Conservation (phyloP, 257 asterid genomes). For the Echites panduratus region DNA sequence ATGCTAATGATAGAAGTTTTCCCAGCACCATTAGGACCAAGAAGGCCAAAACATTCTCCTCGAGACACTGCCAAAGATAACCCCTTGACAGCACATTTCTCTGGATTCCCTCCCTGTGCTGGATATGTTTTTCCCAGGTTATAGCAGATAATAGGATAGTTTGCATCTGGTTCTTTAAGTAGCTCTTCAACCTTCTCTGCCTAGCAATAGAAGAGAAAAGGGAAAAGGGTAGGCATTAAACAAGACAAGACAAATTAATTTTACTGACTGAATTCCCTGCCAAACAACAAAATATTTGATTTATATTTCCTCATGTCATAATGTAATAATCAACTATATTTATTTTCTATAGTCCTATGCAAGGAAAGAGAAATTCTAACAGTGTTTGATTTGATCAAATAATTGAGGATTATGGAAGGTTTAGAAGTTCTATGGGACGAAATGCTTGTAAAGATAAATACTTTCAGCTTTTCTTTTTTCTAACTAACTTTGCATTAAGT, state of each 20-base stretch:
- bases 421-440: neutral
- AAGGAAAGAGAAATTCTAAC: neutral
- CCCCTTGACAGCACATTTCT: constrained; percentile 37
- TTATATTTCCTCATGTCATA: neutral
- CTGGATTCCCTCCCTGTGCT: constrained; percentile 37
- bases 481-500: neutral
- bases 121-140: constrained; percentile 37
- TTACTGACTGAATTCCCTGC: neutral
- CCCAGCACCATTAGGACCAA: constrained; percentile 57
- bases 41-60: constrained; percentile 46
- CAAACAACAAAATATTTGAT: neutral
- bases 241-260: neutral
- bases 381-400: neutral
- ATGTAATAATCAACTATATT: too few relatives aligned
- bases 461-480: neutral
- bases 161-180: constrained; percentile 19
- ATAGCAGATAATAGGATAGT: constrained; percentile 27
- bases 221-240: neutral
- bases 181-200: constrained; percentile 29
- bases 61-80: constrained; percentile 30
- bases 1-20: constrained; percentile 75
- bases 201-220: constrained; percentile 10
- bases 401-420: neutral
- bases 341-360: neutral
- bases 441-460: too few relatives aligned